Percentiles rank a stretch among this genome's conserved stretches.
Evolutionary conservation across 345 rosid species (phyloP).

Genomic region (Streptanthus diversifolius): DNA sequence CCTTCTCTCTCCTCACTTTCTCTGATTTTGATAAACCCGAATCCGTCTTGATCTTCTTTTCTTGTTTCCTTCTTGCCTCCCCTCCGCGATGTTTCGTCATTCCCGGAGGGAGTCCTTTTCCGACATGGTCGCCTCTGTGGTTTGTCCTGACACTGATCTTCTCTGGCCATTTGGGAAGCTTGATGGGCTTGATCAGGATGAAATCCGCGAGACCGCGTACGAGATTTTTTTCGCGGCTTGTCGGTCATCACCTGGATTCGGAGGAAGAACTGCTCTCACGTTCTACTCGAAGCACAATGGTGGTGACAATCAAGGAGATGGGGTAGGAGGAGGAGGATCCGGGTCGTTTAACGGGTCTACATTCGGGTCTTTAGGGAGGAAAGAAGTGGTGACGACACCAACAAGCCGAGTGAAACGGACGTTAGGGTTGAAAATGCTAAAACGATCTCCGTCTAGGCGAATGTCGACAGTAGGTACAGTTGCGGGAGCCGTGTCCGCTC

Average conservation of each 20-base stretch:
- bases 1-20: slow-evolving; percentile 4
- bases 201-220: slow-evolving; percentile 75
- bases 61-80: not conserved
- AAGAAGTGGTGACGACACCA: slow-evolving; percentile 60
- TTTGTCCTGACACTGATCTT: slow-evolving; percentile 44
- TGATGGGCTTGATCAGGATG: slow-evolving; percentile 51
- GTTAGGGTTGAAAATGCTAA: slow-evolving; percentile 70
- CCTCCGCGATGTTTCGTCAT: slow-evolving; percentile 44
- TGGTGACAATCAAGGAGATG: slow-evolving; percentile 36
- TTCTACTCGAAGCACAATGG: slow-evolving; percentile 53
- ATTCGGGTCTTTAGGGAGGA: slow-evolving; percentile 41
- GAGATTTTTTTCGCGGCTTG: slow-evolving; percentile 86
- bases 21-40: not conserved
- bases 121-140: slow-evolving; percentile 11
- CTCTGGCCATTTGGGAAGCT: slow-evolving; percentile 73
- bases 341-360: slow-evolving; percentile 14
- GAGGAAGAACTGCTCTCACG: slow-evolving; percentile 59
- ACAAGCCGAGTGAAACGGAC: slow-evolving; percentile 68
- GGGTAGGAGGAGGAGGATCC: slow-evolving; percentile 33
- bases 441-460: slow-evolving; percentile 64
- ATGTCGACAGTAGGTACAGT: slow-evolving; percentile 40
- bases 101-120: slow-evolving; percentile 48
- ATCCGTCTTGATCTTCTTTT: not conserved
- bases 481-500: slow-evolving; percentile 40
- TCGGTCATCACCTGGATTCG: slow-evolving; percentile 83